Base-by-base conservation (phyloP, 2,329 filamentous ascomycete genomes). In the Chaetomiaceae sp. region DNA sequence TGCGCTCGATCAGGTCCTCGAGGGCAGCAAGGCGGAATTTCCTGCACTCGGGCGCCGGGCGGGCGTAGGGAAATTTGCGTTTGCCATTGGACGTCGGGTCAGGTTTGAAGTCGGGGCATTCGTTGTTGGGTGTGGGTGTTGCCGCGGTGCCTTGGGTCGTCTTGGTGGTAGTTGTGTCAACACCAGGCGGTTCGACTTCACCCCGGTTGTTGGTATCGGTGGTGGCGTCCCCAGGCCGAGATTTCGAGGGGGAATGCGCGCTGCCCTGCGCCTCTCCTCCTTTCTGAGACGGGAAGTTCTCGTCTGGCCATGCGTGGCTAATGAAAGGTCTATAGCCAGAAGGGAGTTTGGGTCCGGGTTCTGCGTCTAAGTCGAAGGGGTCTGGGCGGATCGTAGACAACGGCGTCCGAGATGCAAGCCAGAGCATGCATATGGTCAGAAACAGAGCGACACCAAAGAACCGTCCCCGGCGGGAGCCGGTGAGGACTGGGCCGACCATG, bases 21-120 rank as follows among this genome's bases (percentile, higher is more conserved):
- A 89, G 83, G 1, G 79, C 70, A 0, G 79, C 74, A 0, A 85
- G 88, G 44, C 78, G 74, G 70, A 89, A 91, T 0, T 83, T 87
- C 44, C 87, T 81, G 65, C 87, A 90, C 62, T 79, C 76, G 44
- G 74, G 72, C 4, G 77, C 78, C 4, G 87, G 87, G 47, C 87
- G 75, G 33, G 64, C 59, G 35, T 61, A 60, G 7, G 65, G 65
- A 37, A 67, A 66, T 48, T 63, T 40, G 48, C 63, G 63, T 39
- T 50, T 57, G 43, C 65, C 65, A 7, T 50, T 50, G 6, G 65
- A 67, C n/a, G 44, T 20, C 1, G 65, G 65, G 1, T 55, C 62
- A 3, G 65, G 63, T 34, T 64, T 60, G 33, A 65, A 65, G 19
- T 34, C 30, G 9, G 51, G 27, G 47, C 63, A 65, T 9, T 49